A percentile compares a stretch with the other conserved stretches of the same genome.
Evolutionary conservation across 2,329 filamentous ascomycete species (phyloP).

Genomic region (Alternaria sp.): DNA sequence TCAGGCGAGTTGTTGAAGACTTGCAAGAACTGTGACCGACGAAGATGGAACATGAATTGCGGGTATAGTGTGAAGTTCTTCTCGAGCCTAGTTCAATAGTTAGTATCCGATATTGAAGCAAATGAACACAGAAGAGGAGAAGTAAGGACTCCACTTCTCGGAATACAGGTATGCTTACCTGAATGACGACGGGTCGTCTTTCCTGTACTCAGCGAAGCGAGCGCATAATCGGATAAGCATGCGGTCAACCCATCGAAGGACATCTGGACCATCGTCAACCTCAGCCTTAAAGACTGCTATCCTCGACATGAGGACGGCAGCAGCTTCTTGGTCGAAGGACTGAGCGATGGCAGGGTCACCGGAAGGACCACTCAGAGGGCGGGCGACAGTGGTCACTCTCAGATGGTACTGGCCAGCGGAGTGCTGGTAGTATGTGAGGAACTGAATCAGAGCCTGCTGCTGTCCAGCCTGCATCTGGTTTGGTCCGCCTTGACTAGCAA

Average conservation of each 20-base stretch:
- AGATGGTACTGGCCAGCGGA: slow-evolving; percentile 96
- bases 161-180: slow-evolving; percentile 55
- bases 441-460: slow-evolving; percentile 96
- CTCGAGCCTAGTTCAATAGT: slow-evolving; percentile 65
- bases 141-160: not conserved
- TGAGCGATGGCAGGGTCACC: slow-evolving; percentile 95
- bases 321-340: slow-evolving; percentile 97
- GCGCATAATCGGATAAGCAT: slow-evolving; percentile 98
- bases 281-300: slow-evolving; percentile 99
- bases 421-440: slow-evolving; percentile 98
- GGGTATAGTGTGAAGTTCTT: slow-evolving; percentile 99
- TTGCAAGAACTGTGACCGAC: slow-evolving; percentile 95
- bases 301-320: slow-evolving; percentile 97
- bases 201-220: slow-evolving; percentile 95
- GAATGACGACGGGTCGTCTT: slow-evolving; percentile 98
- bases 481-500: slow-evolving; percentile 90
- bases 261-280: slow-evolving; percentile 97
- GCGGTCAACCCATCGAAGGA: slow-evolving; percentile 95
- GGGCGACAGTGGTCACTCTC: slow-evolving; percentile 90
- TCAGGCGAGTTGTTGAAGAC: slow-evolving; percentile 99
- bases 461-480: slow-evolving; percentile 84
- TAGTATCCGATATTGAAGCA: not conserved
- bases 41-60: slow-evolving; percentile 99
- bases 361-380: slow-evolving; percentile 90
- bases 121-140: not conserved